Base-by-base conservation (phyloP, 805 yeast genomes). In the Kodamaea hsintzibuensis region DNA sequence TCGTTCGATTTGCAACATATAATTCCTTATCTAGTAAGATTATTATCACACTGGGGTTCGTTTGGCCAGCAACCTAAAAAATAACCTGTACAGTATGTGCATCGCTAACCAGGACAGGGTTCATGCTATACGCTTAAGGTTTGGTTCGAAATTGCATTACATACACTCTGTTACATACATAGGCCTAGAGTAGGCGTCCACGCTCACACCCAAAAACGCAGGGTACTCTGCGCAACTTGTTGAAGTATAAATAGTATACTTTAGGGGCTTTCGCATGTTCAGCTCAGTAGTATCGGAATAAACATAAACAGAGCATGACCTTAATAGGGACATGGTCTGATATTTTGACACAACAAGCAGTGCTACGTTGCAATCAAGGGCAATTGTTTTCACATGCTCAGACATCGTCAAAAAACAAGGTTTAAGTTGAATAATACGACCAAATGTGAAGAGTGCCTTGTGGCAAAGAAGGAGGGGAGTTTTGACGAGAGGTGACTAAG, bases 401-500 rank as follows among this genome's bases (percentile, higher is more conserved):
- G 19, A 7, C 16, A 13, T 13, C n/a, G 39, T 14, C 17, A 39
- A 10, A 39, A 10, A 17, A 40, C n/a, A 17, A 40, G 19, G 19
- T 17, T 40, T 40, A n/a, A 22, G 19, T 14, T 39, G 17, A 39
- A 39, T 39, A 40, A 40, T 40, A 17, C n/a, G 44, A 16, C 25
- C 2, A 17, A 17, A 13, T 40, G 14, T 38, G 17, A 7, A 13
- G 14, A 3, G 35, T 8, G 35, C 35, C 35, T 12, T 22, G 13
- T 30, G 35, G 35, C 35, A 30, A 12, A 12, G 35, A 30, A 30
- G 35, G 35, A 30, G 35, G 35, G 35, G 35, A 30, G 35, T 38
- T 7, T 38, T 38, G 44, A 40, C 44, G 44, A 40, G 25, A 40
- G 4, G 44, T 40, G 44, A 40, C 44, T 40, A 40, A 40, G 44